Base-by-base conservation (phyloP, 2,329 filamentous ascomycete species). In the Phaeomoniella chlamydospora region DNA sequence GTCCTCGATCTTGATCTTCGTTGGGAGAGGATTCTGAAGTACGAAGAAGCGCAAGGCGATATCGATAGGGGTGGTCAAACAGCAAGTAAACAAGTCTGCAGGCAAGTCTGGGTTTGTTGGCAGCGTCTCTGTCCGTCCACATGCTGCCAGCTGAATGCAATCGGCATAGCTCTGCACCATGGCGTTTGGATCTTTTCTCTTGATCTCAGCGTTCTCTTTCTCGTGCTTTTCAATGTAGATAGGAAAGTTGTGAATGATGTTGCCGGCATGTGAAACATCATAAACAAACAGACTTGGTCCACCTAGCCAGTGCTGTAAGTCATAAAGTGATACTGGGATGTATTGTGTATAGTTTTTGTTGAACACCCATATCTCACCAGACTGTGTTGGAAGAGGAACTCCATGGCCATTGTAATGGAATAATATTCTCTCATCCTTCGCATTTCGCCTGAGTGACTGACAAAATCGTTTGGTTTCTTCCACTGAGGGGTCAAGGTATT, bases 291-390 rank as follows among this genome's bases (percentile, higher is more conserved):
- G 77, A 41, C 87, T 94, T 0, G 90, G 90, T 0, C 87, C 88
- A 42, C 88, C 86, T 5, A 98, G 74, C 90, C 90, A 98, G 39
- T 83, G 80, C 57, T 96, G 88, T 31, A 98, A 63, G 53, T 98
- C 90, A 50, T 93, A 94, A 5, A 98, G 65, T 1, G 88, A 94
- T 31, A 98, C 83, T 0, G 90, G 90, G 30, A 98, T 98, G 54
- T 98, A 98, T 58, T 98, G 90, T 0, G 90, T 98, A 55, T 94
- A 98, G 46, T 85, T 96, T 48, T 90, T 88, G 59, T 98, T 98
- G 58, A 98, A 98, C 4, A 96, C 92, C 90, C 90, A 98, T 14
- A 98, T 93, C 57, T 98, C 90, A 11, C 90, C 90, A 3, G 88
- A 94, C 3, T 82, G 77, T 1, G 90, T 98, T 3, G 90, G 90